phyloP scores from a whole-genome alignment of 805 yeast genomes.

The Candida nonsorbophila region DNA sequence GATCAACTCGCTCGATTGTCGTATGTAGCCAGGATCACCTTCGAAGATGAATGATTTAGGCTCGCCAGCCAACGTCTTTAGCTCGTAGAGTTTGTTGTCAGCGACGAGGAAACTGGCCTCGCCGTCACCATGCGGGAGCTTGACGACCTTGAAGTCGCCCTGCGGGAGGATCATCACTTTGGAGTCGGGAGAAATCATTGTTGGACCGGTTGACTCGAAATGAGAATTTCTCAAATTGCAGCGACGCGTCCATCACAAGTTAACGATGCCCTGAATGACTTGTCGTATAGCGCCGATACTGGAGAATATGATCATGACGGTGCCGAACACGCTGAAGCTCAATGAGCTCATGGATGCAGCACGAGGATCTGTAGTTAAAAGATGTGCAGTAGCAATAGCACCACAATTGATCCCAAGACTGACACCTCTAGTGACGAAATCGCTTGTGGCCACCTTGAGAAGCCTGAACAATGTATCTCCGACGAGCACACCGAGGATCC shows the following conservation, averaged over 20 bases:
- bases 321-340: slow-evolving; percentile 68
- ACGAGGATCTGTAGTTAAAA: slow-evolving; percentile 64
- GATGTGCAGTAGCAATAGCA: slow-evolving; percentile 77
- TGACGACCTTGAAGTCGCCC: no score
- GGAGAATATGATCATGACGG: slow-evolving; percentile 64
- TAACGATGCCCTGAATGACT: slow-evolving; percentile 10
- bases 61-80: slow-evolving; percentile 24
- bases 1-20: slow-evolving; percentile 36
- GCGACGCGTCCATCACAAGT: no score
- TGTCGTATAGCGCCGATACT: slow-evolving; percentile 42
- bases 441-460: slow-evolving; percentile 51
- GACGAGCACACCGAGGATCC: slow-evolving; percentile 66
- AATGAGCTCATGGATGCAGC: slow-evolving; percentile 77
- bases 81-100: slow-evolving; percentile 26
- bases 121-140: no score
- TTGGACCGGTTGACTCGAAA: no score
- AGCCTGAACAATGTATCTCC: slow-evolving; percentile 51
- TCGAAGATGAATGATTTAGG: slow-evolving; percentile 35
- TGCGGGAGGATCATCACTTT: no score
- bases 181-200: no score
- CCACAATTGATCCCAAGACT: slow-evolving; percentile 76
- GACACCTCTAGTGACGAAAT: slow-evolving; percentile 71
- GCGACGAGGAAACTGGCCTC: slow-evolving; percentile 6
- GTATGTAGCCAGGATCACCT: slow-evolving; percentile 25
- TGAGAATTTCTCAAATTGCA: no score